phyloP scores from a whole-genome alignment of 164 flowering plant species.

The Akebia trifoliata region DNA sequence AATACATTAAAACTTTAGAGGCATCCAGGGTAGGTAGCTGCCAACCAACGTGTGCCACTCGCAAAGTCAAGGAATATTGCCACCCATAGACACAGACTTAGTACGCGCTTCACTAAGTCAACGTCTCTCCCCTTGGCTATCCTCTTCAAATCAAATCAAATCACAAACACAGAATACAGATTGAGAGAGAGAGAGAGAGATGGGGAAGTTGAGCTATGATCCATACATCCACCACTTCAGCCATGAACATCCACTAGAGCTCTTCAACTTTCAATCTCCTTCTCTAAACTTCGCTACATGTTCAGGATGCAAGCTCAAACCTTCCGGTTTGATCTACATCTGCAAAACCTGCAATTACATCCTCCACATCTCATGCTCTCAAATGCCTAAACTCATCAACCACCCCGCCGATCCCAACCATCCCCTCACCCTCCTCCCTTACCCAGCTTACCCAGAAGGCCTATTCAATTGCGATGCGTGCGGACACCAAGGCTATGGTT shows the following conservation, averaged over 20 bases:
- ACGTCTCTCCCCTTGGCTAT: background rate
- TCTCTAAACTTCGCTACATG: background rate
- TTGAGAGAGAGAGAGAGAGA: slow-evolving; percentile 10
- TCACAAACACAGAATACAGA: background rate
- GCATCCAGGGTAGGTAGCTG: too few species aligned
- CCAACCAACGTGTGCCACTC: too few species aligned
- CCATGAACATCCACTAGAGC: slow-evolving; percentile 30
- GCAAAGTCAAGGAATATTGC: too few species aligned
- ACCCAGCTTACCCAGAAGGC: slow-evolving; percentile 21
- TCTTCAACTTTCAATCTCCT: slow-evolving; percentile 7
- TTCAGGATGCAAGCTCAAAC: slow-evolving; percentile 16
- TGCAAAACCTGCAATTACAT: slow-evolving; percentile 23
- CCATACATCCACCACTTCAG: slow-evolving; percentile 25
- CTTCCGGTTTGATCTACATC: slow-evolving; percentile 12
- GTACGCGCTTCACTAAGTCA: too few species aligned
- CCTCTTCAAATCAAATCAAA: background rate
- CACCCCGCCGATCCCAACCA: slow-evolving; percentile 25
- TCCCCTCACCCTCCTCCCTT: slow-evolving; percentile 24
- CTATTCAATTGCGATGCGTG: slow-evolving; percentile 29
- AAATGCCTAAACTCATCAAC: slow-evolving; percentile 19
- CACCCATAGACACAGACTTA: too few species aligned
- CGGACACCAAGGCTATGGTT: slow-evolving; percentile 17
- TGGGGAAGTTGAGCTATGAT: slow-evolving; percentile 16
- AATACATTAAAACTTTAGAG: too few species aligned
- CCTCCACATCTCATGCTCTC: slow-evolving; percentile 26